These are phyloP conservation scores for Scutellaria galericulata DNA, from an alignment of 257 asterid genomes.

Conservation along the genomic window DNA sequence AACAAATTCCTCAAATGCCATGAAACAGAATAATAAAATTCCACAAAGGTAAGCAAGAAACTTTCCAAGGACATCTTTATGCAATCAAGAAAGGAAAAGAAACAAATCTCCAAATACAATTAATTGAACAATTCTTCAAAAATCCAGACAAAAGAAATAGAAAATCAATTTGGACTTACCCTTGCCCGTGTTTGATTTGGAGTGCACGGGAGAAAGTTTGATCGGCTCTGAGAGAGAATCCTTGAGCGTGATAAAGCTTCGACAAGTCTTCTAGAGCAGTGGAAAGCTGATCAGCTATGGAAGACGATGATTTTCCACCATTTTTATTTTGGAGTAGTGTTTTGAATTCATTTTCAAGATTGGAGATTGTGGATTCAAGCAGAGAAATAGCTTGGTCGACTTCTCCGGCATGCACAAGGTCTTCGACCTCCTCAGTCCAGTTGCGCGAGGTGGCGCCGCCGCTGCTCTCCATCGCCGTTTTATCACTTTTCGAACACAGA, in stretches of 20 bases:
- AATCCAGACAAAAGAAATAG: conserved; percentile 1
- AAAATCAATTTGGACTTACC: conserved; percentile 38
- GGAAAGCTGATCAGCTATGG: conserved; percentile 46
- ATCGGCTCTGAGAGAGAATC: conserved; percentile 71
- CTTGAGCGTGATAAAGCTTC: conserved; percentile 62
- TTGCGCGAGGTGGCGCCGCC: conserved; percentile 46
- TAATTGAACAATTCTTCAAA: background rate
- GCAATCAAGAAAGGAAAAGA: background rate
- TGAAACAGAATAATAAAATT: background rate
- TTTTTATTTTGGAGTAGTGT: conserved; percentile 11
- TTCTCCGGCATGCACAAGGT: conserved; percentile 63
- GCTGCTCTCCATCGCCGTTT: conserved; percentile 47
- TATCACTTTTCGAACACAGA: conserved; percentile 6
- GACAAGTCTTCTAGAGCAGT: conserved; percentile 73
- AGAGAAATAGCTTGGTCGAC: conserved; percentile 54
- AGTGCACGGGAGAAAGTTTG: conserved; percentile 60
- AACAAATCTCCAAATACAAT: conserved; percentile 11
- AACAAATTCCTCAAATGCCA: conserved; percentile 19
- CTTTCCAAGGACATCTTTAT: background rate
- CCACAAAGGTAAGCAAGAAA: conserved; percentile 9
- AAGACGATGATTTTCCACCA: conserved; percentile 28
- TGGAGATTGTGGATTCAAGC: conserved; percentile 62
- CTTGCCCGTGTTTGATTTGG: conserved; percentile 52
- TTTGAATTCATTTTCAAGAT: conserved; percentile 49
- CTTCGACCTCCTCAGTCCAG: conserved; percentile 87